phyloP scores from a whole-genome alignment of 2,329 filamentous ascomycete species.

The Fusarium sp. region DNA sequence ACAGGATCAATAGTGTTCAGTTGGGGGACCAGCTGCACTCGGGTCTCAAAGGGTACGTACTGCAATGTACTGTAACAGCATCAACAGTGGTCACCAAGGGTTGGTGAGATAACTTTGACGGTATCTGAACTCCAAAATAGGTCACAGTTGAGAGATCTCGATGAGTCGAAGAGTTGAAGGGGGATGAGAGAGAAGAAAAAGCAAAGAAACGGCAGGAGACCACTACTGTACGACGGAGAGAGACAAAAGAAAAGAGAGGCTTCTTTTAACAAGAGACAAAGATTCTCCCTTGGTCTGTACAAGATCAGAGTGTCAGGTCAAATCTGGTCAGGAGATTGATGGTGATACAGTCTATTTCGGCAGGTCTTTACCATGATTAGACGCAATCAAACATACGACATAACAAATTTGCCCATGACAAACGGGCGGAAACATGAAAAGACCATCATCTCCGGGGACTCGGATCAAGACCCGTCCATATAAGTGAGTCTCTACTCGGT shows the following conservation, averaged over 20 bases:
- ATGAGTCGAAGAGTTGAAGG: slow-evolving; percentile 1
- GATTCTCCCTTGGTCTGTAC: background rate
- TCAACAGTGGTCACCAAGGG: slow-evolving; percentile 12
- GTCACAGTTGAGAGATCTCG: slow-evolving; percentile 8
- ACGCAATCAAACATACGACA: slow-evolving; percentile 28
- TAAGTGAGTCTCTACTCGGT: slow-evolving; percentile 1
- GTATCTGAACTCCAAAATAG: background rate
- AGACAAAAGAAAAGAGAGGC: slow-evolving; percentile 19
- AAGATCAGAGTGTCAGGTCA: background rate
- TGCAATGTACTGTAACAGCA: background rate
- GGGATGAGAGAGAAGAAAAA: slow-evolving; percentile 4
- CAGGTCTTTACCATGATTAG: too few relatives aligned
- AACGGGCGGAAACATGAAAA: slow-evolving; percentile 1
- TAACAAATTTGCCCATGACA: slow-evolving; percentile 3
- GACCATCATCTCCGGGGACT: slow-evolving; percentile 6
- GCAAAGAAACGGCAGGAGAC: slow-evolving; percentile 1
- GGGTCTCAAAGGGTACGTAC: slow-evolving; percentile 1
- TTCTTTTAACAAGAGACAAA: slow-evolving; percentile 12
- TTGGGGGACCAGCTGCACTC: background rate
- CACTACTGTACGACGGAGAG: background rate
- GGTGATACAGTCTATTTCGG: too few relatives aligned
- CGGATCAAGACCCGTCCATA: slow-evolving; percentile 22
- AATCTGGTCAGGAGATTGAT: slow-evolving; percentile 26
- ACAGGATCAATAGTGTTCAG: background rate
- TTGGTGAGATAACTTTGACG: slow-evolving; percentile 20